Percentiles rank a stretch among this genome's conserved stretches.
These are phyloP conservation scores for Verbascum thapsus DNA, from an alignment of 257 asterid species.

Conservation along the genomic window DNA sequence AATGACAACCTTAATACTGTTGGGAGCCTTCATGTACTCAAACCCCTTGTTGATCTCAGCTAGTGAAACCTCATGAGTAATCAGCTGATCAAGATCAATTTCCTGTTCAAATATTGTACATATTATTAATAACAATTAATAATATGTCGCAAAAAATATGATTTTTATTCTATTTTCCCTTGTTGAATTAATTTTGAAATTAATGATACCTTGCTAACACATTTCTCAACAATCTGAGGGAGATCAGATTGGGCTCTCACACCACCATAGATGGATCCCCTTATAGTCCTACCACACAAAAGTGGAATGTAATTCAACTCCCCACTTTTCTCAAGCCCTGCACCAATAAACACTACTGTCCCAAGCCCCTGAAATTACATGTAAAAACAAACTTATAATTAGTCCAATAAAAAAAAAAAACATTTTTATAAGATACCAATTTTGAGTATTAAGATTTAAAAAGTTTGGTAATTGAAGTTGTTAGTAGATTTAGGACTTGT, in stretches of 20 bases:
- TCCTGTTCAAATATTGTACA: conserved; percentile 37
- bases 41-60: conserved; percentile 54
- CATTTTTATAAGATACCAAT: too few relatives aligned
- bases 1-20: conserved; percentile 56
- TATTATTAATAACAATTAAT: too few relatives aligned
- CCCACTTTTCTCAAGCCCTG: conserved; percentile 41
- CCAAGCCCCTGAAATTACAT: conserved; percentile 47
- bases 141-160: too few relatives aligned
- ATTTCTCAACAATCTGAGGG: conserved; percentile 54
- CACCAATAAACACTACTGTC: conserved; percentile 43
- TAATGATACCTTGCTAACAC: conserved; percentile 58
- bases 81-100: conserved; percentile 55
- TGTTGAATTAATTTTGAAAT: too few relatives aligned
- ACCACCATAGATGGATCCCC: conserved; percentile 68
- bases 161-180: too few relatives aligned
- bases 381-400: not conserved
- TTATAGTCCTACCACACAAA: conserved; percentile 61
- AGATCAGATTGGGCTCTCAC: conserved; percentile 64
- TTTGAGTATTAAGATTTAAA: too few relatives aligned
- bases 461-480: not conserved
- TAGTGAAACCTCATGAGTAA: conserved; percentile 62
- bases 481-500: not conserved
- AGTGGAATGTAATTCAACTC: conserved; percentile 56
- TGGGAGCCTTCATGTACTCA: conserved; percentile 55
- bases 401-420: too few relatives aligned